Evolutionary conservation across 495 filamentous ascomycete genomes (phyloP).

Genomic region (Xanthoparmelia taractica): DNA sequence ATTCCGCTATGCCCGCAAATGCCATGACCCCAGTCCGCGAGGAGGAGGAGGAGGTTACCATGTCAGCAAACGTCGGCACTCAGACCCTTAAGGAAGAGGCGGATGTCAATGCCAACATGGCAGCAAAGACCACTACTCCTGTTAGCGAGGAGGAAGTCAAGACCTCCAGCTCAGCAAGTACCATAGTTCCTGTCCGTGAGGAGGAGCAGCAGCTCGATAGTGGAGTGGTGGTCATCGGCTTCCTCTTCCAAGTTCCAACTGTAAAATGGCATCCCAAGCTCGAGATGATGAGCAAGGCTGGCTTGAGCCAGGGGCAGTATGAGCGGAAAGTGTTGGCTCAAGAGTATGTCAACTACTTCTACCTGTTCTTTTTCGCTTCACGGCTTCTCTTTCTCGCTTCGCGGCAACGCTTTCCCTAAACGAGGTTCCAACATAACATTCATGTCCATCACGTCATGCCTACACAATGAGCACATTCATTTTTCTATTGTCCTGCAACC

Average conservation of each 20-base stretch:
- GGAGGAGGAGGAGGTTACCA: not conserved
- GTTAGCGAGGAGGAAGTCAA: not conserved
- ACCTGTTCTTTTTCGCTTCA: not conserved
- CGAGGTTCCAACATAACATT: not conserved
- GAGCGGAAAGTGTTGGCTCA: constrained; percentile 14
- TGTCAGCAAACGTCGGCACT: not conserved
- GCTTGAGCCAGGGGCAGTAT: constrained; percentile 21
- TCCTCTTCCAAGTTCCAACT: constrained; percentile 14
- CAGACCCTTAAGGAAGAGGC: not conserved
- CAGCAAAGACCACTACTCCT: not conserved
- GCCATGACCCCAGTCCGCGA: not conserved
- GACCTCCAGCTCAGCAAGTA: not conserved
- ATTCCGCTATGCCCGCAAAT: not conserved
- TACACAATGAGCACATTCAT: not conserved
- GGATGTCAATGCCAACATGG: not conserved
- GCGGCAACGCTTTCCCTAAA: not conserved
- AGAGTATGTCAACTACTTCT: constrained; percentile 11
- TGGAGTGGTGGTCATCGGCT: constrained; percentile 2
- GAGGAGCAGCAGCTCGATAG: constrained; percentile 11
- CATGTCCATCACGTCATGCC: not conserved
- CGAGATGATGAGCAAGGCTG: constrained; percentile 20
- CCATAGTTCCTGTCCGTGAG: constrained; percentile 9
- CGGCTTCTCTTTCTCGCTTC: not conserved
- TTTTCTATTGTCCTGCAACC: not conserved
- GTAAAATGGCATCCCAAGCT: constrained; percentile 18